Base-by-base conservation (phyloP, 2,329 filamentous ascomycete genomes). In the Pestalotiopsis sp. region DNA sequence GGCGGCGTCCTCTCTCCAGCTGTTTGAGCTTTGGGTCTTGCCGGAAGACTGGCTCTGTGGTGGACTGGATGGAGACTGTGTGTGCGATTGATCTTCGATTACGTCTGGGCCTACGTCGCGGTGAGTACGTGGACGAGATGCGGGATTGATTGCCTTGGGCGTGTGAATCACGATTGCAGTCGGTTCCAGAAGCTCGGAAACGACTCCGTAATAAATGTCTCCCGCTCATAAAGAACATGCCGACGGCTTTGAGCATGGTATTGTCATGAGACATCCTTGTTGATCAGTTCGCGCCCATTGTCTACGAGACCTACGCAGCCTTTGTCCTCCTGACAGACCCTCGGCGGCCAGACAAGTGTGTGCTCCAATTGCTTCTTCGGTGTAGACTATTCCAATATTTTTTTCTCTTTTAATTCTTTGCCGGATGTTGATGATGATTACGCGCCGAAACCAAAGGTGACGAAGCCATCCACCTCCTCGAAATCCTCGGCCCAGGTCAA, bases 401-500 rank as follows among this genome's bases (percentile, higher is more conserved):
- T 35, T 35, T 9, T 9, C 1, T 35, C 7, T 35, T 7, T 35
- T 9, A 6, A n/a, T 11, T 24, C 17, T 38, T 7, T 62, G 59
- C 24, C 59, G 22, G 35, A 3, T 17, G n/a, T 26, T 4, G 22
- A 13, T 22, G 56, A 20, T 26, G 9, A 26, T 14, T 58, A 44
- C 13, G 13, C 17, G 11, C 20, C 13, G 13, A 30, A 22, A 39
- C 57, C 40, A 26, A 62, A 62, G 38, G 6, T 9, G 38, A 66
- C 24, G 55, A 40, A 39, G 56, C 44, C 66, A 65, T 68, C 68
- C n/a, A 75, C 64, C 58, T 78, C 76, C n/a, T 73, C 69, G 61
- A 75, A 79, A 58, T 73, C 70, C 14, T 73, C 73, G 26, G 75
- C 73, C 77, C 77, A 79, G 3, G 70, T 70, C 14, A 78, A 69